These are phyloP conservation scores for Omphalea diandra DNA, from an alignment of 441 rosid species.

Conservation along the genomic window DNA sequence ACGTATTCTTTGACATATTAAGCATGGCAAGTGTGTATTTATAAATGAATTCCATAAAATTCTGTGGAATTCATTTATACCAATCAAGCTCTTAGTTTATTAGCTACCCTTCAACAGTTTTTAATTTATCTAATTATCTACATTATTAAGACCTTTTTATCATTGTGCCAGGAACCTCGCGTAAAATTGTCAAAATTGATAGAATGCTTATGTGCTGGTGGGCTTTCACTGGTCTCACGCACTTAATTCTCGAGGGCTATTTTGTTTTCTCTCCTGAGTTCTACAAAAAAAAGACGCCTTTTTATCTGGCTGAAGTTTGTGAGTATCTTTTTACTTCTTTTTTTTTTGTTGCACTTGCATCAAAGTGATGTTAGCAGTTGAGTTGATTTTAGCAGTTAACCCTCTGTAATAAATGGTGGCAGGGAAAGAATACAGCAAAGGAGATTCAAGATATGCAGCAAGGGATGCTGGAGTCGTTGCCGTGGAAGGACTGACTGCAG, in stretches of 20 bases:
- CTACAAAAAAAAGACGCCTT: conserved; percentile 63
- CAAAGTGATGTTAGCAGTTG: background rate
- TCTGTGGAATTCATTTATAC: no score
- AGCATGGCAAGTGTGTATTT: no score
- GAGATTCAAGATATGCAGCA: conserved; percentile 85
- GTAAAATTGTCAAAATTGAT: conserved; percentile 44
- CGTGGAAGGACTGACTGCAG: conserved; percentile 86
- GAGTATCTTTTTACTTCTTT: conserved; percentile 32
- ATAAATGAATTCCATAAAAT: no score
- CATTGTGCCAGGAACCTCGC: conserved; percentile 38
- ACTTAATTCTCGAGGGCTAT: conserved; percentile 78
- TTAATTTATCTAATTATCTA: background rate
- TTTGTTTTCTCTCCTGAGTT: conserved; percentile 87
- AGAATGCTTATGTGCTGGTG: conserved; percentile 93
- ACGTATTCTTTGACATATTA: no score
- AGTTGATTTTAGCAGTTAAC: background rate
- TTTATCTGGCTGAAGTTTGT: conserved; percentile 91
- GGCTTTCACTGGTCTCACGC: conserved; percentile 93
- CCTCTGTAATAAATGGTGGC: conserved; percentile 6
- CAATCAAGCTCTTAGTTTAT: no score
- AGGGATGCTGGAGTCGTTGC: conserved; percentile 68
- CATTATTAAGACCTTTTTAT: background rate
- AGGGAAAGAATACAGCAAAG: conserved; percentile 99
- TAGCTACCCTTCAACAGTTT: background rate
- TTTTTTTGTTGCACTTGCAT: background rate